Evolutionary conservation across 1,284 basidiomycete genomes (phyloP).

Genomic region (Irpex rosettiformis): DNA sequence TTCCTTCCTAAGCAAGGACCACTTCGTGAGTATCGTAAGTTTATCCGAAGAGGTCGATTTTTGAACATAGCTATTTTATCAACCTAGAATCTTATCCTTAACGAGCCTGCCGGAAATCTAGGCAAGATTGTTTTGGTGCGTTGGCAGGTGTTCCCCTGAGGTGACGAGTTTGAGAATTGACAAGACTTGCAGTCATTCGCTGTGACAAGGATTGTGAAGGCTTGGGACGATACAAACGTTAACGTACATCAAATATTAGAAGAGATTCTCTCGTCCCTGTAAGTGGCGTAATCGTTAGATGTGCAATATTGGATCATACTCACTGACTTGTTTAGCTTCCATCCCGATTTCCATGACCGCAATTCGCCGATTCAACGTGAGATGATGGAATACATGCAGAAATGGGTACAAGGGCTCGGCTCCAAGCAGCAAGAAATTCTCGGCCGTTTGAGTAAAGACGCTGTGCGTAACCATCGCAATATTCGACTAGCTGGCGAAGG

Average conservation of each 20-base stretch:
- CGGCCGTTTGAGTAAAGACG: constrained; percentile 59
- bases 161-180: too few relatives aligned
- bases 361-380: constrained; percentile 72
- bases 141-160: too few relatives aligned
- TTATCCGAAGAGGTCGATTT: constrained; percentile 1
- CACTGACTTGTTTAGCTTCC: constrained; percentile 51
- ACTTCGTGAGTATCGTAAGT: constrained; percentile 52
- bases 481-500: constrained; percentile 58
- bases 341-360: constrained; percentile 78
- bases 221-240: constrained; percentile 76
- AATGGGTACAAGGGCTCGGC: constrained; percentile 61
- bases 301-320: background rate
- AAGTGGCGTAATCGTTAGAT: constrained; percentile 23
- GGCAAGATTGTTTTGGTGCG: constrained; percentile 67
- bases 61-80: background rate
- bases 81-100: constrained; percentile 64
- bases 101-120: constrained; percentile 76
- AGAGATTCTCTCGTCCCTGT: constrained; percentile 74
- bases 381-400: constrained; percentile 67
- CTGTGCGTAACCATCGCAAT: constrained; percentile 73
- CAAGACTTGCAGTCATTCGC: constrained; percentile 47
- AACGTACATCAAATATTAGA: constrained; percentile 62
- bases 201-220: constrained; percentile 66
- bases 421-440: constrained; percentile 50
- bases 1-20: constrained; percentile 79